These are phyloP conservation scores for Aurinia saxatilis DNA, from an alignment of 345 rosid species.

Conservation along the genomic window DNA sequence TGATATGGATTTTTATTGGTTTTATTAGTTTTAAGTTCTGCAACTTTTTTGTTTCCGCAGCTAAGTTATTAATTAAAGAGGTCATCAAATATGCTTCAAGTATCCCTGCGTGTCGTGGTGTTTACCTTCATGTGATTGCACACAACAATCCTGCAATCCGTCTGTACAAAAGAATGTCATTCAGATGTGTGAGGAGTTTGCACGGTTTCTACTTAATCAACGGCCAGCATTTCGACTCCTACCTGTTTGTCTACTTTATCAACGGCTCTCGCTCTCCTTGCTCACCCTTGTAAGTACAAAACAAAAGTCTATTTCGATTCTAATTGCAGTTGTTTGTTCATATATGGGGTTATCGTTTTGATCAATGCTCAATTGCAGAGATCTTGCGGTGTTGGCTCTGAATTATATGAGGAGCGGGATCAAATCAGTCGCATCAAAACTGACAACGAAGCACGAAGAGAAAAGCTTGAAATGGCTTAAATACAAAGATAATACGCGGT, in stretches of 20 bases:
- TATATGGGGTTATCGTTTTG: slow-evolving; percentile 2
- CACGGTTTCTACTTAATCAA: slow-evolving; percentile 70
- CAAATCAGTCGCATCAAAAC: slow-evolving; percentile 43
- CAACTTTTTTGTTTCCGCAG: slow-evolving; percentile 32
- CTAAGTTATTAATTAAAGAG: slow-evolving; percentile 64
- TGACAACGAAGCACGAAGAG: slow-evolving; percentile 44
- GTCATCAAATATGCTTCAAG: slow-evolving; percentile 69
- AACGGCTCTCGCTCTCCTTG: slow-evolving; percentile 84
- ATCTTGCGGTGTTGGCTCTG: slow-evolving; percentile 36
- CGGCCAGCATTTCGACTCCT: slow-evolving; percentile 78
- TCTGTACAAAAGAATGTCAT: slow-evolving; percentile 82
- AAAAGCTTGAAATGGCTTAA: slow-evolving; percentile 47
- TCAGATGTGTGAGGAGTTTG: slow-evolving; percentile 64
- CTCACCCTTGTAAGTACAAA: slow-evolving; percentile 69
- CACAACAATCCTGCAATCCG: slow-evolving; percentile 82
- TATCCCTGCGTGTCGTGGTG: slow-evolving; percentile 63
- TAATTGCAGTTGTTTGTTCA: not conserved
- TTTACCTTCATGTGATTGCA: slow-evolving; percentile 91
- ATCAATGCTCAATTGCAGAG: slow-evolving; percentile 35
- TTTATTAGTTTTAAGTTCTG: slow-evolving; percentile 3
- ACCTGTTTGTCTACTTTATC: slow-evolving; percentile 73
- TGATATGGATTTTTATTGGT: not conserved
- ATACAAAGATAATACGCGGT: slow-evolving; percentile 57
- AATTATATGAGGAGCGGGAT: slow-evolving; percentile 55
- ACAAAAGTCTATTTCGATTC: not conserved